Evolutionary conservation across 2,329 filamentous ascomycete species (phyloP).

Genomic region (Cercospora sp.): DNA sequence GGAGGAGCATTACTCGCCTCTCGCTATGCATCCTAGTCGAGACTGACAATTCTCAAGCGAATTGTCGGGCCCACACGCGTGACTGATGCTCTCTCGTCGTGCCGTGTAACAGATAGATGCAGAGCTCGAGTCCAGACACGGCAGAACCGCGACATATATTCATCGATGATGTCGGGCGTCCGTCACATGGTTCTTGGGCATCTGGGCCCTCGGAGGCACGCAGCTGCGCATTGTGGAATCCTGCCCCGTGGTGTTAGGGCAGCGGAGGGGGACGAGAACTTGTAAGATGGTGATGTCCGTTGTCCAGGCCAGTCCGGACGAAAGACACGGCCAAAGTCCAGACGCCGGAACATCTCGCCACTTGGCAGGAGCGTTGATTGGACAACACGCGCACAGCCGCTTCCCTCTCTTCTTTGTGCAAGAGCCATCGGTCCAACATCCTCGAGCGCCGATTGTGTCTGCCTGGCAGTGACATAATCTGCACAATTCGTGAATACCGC

Average conservation of each 20-base stretch:
- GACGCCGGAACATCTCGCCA: not conserved
- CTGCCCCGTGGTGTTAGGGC: not conserved
- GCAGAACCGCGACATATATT: not conserved
- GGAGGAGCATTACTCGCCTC: not conserved
- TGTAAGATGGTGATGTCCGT: not conserved
- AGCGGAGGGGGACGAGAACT: not conserved
- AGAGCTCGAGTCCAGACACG: slow-evolving; percentile 9
- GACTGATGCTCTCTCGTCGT: not conserved
- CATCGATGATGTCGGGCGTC: not conserved
- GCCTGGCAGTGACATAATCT: not conserved
- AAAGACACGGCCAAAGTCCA: not conserved
- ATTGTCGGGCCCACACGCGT: not conserved
- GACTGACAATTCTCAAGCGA: not conserved
- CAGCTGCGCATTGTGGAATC: not conserved
- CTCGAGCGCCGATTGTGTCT: not conserved
- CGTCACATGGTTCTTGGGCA: not conserved
- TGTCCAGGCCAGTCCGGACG: not conserved
- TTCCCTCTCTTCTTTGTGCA: not conserved
- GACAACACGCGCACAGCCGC: not conserved
- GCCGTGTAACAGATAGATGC: slow-evolving; percentile 9
- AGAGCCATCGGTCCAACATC: not conserved
- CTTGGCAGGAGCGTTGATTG: not conserved
- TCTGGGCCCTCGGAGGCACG: not conserved
- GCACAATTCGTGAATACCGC: not conserved
- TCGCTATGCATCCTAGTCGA: not conserved